phyloP scores from a whole-genome alignment of 306 rosid species.

The Vicia sativa region DNA sequence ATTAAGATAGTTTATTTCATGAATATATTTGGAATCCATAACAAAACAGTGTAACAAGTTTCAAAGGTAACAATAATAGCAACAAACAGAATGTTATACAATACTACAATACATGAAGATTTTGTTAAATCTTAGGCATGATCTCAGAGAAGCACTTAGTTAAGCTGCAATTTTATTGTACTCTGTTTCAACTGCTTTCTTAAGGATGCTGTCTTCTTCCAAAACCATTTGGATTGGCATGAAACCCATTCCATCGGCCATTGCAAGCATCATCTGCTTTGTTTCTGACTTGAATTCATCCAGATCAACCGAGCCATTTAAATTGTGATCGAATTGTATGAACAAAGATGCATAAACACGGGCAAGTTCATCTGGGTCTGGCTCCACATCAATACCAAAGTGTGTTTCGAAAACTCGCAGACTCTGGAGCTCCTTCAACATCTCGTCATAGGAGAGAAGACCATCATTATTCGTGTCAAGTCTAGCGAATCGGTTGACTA shows the following conservation, averaged over 20 bases:
- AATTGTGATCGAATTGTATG: slow-evolving; percentile 61
- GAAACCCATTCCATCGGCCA: slow-evolving; percentile 80
- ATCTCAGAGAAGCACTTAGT: slow-evolving; percentile 5
- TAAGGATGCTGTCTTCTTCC: slow-evolving; percentile 65
- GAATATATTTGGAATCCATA: neutral
- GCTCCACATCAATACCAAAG: slow-evolving; percentile 64
- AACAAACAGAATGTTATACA: too few species aligned
- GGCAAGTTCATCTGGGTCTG: slow-evolving; percentile 62
- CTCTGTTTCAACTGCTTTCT: slow-evolving; percentile 74
- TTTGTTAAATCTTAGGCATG: slow-evolving; percentile 1
- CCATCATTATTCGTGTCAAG: slow-evolving; percentile 71
- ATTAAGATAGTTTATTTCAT: too few species aligned
- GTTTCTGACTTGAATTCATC: slow-evolving; percentile 74
- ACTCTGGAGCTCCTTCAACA: slow-evolving; percentile 70
- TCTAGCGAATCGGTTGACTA: slow-evolving; percentile 46
- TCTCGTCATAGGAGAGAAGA: slow-evolving; percentile 63
- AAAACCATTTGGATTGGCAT: slow-evolving; percentile 70
- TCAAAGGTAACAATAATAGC: neutral
- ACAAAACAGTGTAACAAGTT: neutral
- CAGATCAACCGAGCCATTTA: slow-evolving; percentile 61
- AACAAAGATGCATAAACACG: slow-evolving; percentile 62
- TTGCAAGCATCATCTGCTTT: slow-evolving; percentile 70
- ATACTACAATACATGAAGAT: neutral
- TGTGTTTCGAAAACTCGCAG: slow-evolving; percentile 68
- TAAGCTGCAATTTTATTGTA: neutral